Evolutionary conservation across 75 land plant genomes (phyloP), one percentile per base, ranked within the genome.

Genomic region (Pinus albicaulis): DNA sequence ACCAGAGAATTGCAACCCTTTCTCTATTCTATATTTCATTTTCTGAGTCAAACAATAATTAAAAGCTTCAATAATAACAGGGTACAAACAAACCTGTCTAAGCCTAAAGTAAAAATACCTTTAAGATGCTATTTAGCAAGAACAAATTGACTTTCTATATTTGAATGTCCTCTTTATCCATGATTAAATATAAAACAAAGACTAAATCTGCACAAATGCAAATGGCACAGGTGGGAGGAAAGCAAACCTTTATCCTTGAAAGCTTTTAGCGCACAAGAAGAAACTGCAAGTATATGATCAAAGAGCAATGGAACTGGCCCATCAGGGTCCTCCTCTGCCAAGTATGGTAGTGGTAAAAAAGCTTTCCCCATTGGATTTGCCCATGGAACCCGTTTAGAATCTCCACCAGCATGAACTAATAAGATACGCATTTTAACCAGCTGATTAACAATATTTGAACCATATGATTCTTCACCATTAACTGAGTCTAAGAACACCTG

Each of bases 331-430:
- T 94, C 95, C 53, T 75, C 87, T 14, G 93, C 95, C 83, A 97
- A 80, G 82, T 75, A 94, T 13, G 99, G 98, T 24, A 97, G 78
- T 72, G 99, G 99, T 36, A 97, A 65, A 76, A 97, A 97, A 66
- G 92, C 93, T 73, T 97, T 97, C 52, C 99, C 99, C 85, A 97
- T 97, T 26, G 98, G 91, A 75, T 97, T 97, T 53, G 99, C 99
- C 99, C 99, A 97, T 34, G 98, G 99, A 59, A 97, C 95, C 75
- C 99, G 85, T 78, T 97, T 97, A 8, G 98, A 94, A 81, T 97
- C 99, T 53, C 99, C 99, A 26, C 99, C 99, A 61, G 98, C 95
- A 85, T 97, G 99, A 82, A 97, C 83, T 83, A 97, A 76, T 70
- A 94, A 69, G 66, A 97, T 86, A 65, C 85, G 88, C 89, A 64